Conservation (phyloP, 2,329 filamentous ascomycete species). For the Setomelanomma holmii region DNA sequence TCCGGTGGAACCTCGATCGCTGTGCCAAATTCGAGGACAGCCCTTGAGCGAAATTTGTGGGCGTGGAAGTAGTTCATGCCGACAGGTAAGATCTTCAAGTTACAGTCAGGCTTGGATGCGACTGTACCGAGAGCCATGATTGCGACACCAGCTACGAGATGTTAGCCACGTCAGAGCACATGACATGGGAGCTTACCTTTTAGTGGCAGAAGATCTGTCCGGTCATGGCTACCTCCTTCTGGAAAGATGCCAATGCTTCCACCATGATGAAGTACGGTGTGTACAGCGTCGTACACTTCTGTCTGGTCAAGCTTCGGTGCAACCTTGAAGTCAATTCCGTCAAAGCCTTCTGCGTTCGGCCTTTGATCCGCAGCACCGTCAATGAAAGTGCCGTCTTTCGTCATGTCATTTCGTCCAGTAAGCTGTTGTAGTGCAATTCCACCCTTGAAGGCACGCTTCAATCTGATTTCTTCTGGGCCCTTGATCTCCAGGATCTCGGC, state of each 20-base stretch:
- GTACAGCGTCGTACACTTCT: constrained; percentile 91
- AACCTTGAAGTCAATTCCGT: constrained; percentile 83
- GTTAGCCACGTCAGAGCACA: constrained; percentile 19
- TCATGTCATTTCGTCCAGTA: constrained; percentile 78
- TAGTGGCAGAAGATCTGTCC: constrained; percentile 86
- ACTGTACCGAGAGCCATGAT: constrained; percentile 96
- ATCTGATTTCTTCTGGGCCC: constrained; percentile 78
- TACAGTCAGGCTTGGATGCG: constrained; percentile 83
- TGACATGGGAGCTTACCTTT: constrained; percentile 57
- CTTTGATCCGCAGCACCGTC: constrained; percentile 61
- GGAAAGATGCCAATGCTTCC: constrained; percentile 97
- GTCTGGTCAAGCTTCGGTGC: constrained; percentile 95
- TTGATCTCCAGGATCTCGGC: constrained; percentile 84
- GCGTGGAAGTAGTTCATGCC: constrained; percentile 99
- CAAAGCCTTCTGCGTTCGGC: constrained; percentile 63
- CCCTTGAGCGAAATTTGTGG: constrained; percentile 96
- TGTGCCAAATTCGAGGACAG: constrained; percentile 92
- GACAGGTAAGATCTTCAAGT: constrained; percentile 91
- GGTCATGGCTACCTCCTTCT: constrained; percentile 94
- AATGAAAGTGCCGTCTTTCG: constrained; percentile 68
- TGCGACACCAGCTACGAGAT: constrained; percentile 77
- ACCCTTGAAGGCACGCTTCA: constrained; percentile 88
- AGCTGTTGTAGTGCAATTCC: constrained; percentile 78
- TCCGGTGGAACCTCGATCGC: constrained; percentile 85
- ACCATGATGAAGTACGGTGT: constrained; percentile 78